Percentiles rank a stretch among this genome's conserved stretches.
These are phyloP conservation scores for Glomus cerebriforme DNA, from an alignment of 192 early-diverging fungal genomes.

Conservation along the genomic window DNA sequence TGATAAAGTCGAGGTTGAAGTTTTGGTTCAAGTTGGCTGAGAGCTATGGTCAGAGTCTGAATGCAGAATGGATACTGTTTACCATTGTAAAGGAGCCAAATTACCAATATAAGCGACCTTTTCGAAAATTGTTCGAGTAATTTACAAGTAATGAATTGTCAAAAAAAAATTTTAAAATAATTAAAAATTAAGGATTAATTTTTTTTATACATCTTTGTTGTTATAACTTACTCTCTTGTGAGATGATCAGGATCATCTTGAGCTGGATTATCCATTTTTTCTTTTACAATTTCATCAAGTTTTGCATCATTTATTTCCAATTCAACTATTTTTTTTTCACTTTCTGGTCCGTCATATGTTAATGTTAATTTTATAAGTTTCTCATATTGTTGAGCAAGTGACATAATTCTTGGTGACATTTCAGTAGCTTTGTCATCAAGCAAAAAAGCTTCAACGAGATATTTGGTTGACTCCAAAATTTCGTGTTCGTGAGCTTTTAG, in stretches of 20 bases:
- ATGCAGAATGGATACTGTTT: conserved; percentile 60
- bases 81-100: conserved; percentile 60
- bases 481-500: conserved; percentile 52
- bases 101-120: conserved; percentile 41
- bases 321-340: conserved; percentile 16
- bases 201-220: too few species aligned
- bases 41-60: conserved; percentile 56
- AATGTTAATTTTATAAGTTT: conserved; percentile 25
- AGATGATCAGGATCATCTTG: conserved; percentile 14
- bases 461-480: conserved; percentile 53
- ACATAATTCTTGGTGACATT: conserved; percentile 60
- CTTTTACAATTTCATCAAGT: conserved; percentile 31
- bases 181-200: neutral
- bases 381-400: conserved; percentile 65
- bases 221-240: conserved; percentile 30
- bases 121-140: neutral
- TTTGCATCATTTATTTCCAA: conserved; percentile 34
- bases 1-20: conserved; percentile 55
- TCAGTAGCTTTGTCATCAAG: conserved; percentile 63
- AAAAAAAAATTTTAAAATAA: neutral
- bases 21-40: conserved; percentile 48
- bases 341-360: conserved; percentile 31
- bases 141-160: neutral
- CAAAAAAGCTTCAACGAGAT: conserved; percentile 58
- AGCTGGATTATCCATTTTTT: neutral